These are phyloP conservation scores for Trichoderma afroharzianum DNA, from an alignment of 2,329 filamentous ascomycete genomes.

Conservation along the genomic window DNA sequence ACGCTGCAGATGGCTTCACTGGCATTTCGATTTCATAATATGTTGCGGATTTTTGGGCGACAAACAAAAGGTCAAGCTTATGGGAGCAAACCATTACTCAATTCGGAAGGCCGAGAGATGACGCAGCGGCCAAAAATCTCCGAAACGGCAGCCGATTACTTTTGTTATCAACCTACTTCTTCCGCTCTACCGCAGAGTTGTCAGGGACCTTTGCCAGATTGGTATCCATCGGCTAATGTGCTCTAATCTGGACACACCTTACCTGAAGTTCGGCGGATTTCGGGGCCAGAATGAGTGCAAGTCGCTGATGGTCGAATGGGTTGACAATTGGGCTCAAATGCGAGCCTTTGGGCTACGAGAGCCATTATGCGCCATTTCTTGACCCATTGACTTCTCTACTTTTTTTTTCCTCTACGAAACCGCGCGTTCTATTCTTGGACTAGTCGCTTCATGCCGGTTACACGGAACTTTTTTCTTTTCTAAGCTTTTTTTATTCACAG, in stretches of 20 bases:
- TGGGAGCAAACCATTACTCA: neutral
- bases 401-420: neutral
- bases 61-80: neutral
- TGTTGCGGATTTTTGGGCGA: neutral
- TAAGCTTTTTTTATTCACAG: neutral
- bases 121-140: neutral
- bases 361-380: slow-evolving; percentile 16
- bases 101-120: slow-evolving; percentile 14
- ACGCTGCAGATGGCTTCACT: neutral
- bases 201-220: neutral
- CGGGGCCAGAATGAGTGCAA: neutral
- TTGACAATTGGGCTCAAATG: neutral
- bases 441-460: neutral
- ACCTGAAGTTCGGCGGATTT: neutral
- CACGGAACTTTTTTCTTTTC: neutral
- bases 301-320: neutral
- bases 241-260: neutral
- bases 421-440: slow-evolving; percentile 7
- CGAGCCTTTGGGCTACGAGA: neutral
- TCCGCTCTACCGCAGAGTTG: neutral
- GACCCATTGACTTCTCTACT: neutral
- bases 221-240: neutral
- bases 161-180: neutral
- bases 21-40: neutral
- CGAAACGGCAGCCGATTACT: neutral